These are phyloP conservation scores for Ampelomyces quisqualis DNA, from an alignment of 2,329 filamentous ascomycete genomes.

Conservation along the genomic window DNA sequence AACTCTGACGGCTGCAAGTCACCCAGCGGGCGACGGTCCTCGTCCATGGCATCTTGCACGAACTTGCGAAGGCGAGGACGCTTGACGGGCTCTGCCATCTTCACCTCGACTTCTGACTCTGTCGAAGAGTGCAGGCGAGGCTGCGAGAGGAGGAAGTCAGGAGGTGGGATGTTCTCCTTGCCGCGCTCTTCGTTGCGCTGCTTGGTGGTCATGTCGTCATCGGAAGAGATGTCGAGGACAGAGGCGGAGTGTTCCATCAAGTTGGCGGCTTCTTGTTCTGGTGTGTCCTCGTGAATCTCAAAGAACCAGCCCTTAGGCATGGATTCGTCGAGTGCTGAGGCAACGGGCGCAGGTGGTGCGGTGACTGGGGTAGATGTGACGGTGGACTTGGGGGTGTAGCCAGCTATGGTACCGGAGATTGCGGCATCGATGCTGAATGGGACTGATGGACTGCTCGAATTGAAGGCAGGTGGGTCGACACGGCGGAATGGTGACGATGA, in stretches of 20 bases:
- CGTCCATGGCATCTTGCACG: conserved; percentile 44
- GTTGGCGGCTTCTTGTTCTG: conserved; percentile 88
- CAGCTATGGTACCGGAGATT: conserved; percentile 71
- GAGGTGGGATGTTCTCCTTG: conserved; percentile 92
- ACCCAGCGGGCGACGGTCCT: conserved; percentile 43
- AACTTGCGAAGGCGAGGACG: conserved; percentile 28
- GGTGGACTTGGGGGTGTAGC: conserved; percentile 54
- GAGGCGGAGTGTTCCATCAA: conserved; percentile 88
- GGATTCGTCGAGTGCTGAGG: conserved; percentile 52
- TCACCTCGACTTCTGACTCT: conserved; percentile 11
- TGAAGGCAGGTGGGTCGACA: conserved; percentile 68
- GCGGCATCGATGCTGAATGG: conserved; percentile 86
- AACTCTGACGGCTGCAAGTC: conserved; percentile 42
- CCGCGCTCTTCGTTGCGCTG: conserved; percentile 59
- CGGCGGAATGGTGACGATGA: conserved; percentile 63
- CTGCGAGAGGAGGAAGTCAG: conserved; percentile 39
- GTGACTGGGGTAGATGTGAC: conserved; percentile 34
- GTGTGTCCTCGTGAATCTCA: conserved; percentile 89
- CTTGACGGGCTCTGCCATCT: conserved; percentile 27
- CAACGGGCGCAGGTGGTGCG: conserved; percentile 29
- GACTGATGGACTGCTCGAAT: conserved; percentile 49
- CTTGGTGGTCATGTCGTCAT: conserved; percentile 70
- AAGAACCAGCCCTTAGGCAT: conserved; percentile 74
- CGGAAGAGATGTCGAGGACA: conserved; percentile 83
- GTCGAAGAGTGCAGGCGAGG: conserved; percentile 10